phyloP scores from a whole-genome alignment of 495 filamentous ascomycete genomes.

The Penicillium ochrochloron region DNA sequence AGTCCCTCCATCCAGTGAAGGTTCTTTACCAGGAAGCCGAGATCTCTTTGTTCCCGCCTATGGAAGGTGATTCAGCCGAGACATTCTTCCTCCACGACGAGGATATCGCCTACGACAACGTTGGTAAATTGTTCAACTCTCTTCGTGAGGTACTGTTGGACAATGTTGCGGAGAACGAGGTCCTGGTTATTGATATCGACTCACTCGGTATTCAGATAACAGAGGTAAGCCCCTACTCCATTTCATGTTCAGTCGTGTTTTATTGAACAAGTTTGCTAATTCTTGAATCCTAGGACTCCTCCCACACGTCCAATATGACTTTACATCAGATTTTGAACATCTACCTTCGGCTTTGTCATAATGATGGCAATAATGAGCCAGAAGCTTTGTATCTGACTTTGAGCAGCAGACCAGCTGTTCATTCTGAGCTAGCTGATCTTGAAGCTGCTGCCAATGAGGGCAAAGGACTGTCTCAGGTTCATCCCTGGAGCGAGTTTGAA shows the following conservation, averaged over 20 bases:
- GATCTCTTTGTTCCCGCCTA: slow-evolving; percentile 73
- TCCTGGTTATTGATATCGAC: slow-evolving; percentile 70
- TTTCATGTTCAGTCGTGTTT: neutral
- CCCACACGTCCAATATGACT: slow-evolving; percentile 46
- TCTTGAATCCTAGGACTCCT: slow-evolving; percentile 46
- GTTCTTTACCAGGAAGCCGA: slow-evolving; percentile 69
- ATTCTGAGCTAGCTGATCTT: slow-evolving; percentile 53
- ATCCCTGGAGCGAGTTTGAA: slow-evolving; percentile 43
- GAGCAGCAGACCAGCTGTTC: slow-evolving; percentile 43
- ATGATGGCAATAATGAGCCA: slow-evolving; percentile 60
- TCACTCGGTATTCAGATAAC: slow-evolving; percentile 70
- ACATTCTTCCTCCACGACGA: slow-evolving; percentile 76
- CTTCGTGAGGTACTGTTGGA: slow-evolving; percentile 69
- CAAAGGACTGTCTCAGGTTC: slow-evolving; percentile 61
- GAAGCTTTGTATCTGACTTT: slow-evolving; percentile 63
- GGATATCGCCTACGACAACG: slow-evolving; percentile 57
- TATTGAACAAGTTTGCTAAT: slow-evolving; percentile 31
- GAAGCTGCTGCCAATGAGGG: slow-evolving; percentile 59
- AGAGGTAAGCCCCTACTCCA: slow-evolving; percentile 59
- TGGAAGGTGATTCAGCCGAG: slow-evolving; percentile 65
- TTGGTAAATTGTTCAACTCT: slow-evolving; percentile 64
- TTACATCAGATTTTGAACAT: slow-evolving; percentile 62
- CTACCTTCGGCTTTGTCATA: slow-evolving; percentile 59
- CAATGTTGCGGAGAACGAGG: slow-evolving; percentile 68
- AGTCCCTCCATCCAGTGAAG: slow-evolving; percentile 53